Evolutionary conservation across 495 filamentous ascomycete species (phyloP), one percentile per base, ranked within the genome.

Genomic region (Rhypophila decipiens): DNA sequence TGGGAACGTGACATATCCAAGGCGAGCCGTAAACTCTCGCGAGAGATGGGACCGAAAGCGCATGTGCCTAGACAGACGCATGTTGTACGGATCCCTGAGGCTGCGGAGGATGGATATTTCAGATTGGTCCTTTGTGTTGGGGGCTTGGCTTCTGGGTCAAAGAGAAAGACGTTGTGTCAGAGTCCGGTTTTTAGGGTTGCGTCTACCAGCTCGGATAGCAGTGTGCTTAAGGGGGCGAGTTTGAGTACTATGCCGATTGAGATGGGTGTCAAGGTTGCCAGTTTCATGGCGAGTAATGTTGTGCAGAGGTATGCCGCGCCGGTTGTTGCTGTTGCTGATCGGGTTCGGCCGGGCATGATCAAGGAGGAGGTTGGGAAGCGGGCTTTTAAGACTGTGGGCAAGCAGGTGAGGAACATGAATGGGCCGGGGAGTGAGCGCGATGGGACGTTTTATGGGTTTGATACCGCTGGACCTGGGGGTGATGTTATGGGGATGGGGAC

Each of bases 1-100:
- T 84, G 82, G 82, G 78, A 84, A 58, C 67, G 83, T 35, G 83
- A 86, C 53, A 80, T 87, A 41, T 67, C 64, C 19, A 76, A 76
- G 35, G 82, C 83, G 31, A 49, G 57, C 1, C 82, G 78, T 44
- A 79, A 76, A 43, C 68, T 0, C 39, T 67, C 3, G 57, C 64
- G 1, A 67, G 65, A 3, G 63, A 73, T 24, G 68, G 60, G 59
- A 0, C 65, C 61, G 5, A 66, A 75, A 45, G 68, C 60, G 7
- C 82, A 85, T 51, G 44, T 61, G 1, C 52, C 77, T 3, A 71
- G 82, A 8, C 77, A 85, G 53, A 86, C 83, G 0, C 74, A 73
- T 7, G 72, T 85, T 7, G 66, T 83, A 3, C 69, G 81, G 4
- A 81, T 87, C 17, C 83, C 83, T 0, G 74, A 73, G 19, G 73